A percentile compares a stretch with the other conserved stretches of the same genome.
Evolutionary conservation across 2,329 filamentous ascomycete species (phyloP).

Genomic region (Cadophora malorum): DNA sequence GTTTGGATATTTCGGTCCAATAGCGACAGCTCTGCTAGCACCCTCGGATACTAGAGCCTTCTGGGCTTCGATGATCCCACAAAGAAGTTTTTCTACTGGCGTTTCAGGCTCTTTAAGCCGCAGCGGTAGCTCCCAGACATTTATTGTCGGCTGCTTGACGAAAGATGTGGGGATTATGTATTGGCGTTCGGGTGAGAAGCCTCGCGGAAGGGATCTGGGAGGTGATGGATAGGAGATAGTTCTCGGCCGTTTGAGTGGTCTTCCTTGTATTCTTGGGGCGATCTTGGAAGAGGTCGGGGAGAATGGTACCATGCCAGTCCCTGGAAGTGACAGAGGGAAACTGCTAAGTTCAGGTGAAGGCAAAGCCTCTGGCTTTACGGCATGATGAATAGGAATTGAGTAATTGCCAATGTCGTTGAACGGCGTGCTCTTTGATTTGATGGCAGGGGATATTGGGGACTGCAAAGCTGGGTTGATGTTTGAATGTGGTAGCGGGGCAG

Average conservation of each 20-base stretch:
- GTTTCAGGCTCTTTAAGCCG: background rate
- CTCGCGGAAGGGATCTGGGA: background rate
- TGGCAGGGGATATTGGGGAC: background rate
- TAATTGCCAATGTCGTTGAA: background rate
- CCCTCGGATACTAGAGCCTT: background rate
- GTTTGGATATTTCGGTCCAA: conserved; percentile 8
- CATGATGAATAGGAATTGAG: background rate
- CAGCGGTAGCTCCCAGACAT: conserved; percentile 15
- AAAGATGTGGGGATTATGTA: conserved; percentile 8
- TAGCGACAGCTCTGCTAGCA: background rate
- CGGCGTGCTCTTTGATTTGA: background rate
- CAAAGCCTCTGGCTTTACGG: background rate
- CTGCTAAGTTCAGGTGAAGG: background rate
- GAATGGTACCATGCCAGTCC: background rate
- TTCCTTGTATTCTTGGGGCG: background rate
- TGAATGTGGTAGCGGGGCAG: background rate
- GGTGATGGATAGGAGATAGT: background rate
- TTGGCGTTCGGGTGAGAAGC: background rate
- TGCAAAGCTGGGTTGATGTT: background rate
- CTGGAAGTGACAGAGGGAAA: background rate
- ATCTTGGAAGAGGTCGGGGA: background rate
- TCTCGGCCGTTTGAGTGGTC: background rate
- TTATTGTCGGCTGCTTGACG: conserved; percentile 9
- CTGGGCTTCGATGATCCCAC: conserved; percentile 10
- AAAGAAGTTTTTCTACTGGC: conserved; percentile 6